Percentiles rank a stretch among this genome's conserved stretches.
Evolutionary conservation across 2,329 filamentous ascomycete genomes (phyloP).

Genomic region (Triangularia setosa): DNA sequence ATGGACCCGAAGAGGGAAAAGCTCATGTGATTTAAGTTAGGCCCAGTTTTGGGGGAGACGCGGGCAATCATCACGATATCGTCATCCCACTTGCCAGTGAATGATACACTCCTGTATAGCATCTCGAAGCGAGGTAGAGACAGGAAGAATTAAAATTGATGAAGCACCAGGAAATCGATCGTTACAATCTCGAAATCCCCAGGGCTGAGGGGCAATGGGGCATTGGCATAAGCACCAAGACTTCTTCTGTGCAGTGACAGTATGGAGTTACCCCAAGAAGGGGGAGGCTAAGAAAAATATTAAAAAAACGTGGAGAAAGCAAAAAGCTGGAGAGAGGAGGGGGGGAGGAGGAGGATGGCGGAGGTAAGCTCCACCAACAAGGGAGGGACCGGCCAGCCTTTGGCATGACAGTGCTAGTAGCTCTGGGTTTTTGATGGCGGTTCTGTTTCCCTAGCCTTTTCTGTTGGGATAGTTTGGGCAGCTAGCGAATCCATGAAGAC

Average conservation of each 20-base stretch:
- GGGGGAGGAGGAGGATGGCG: not conserved
- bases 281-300: not conserved
- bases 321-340: not conserved
- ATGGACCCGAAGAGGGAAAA: not conserved
- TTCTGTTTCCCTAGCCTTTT: not conserved
- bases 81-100: not conserved
- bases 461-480: not conserved
- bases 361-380: not conserved
- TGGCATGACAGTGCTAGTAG: too few species aligned
- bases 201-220: not conserved
- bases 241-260: not conserved
- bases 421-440: too few species aligned
- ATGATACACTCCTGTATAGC: not conserved
- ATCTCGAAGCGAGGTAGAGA: not conserved
- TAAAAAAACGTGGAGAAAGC: too few species aligned
- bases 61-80: not conserved
- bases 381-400: too few species aligned
- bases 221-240: not conserved
- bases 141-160: not conserved
- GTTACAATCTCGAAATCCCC: not conserved
- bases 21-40: not conserved
- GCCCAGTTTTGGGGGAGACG: not conserved
- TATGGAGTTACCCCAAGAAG: not conserved
- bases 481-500: not conserved
- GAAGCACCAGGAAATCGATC: not conserved